Evolutionary conservation across 2,329 filamentous ascomycete species (phyloP).

Genomic region (Albophoma yamanashiensis): DNA sequence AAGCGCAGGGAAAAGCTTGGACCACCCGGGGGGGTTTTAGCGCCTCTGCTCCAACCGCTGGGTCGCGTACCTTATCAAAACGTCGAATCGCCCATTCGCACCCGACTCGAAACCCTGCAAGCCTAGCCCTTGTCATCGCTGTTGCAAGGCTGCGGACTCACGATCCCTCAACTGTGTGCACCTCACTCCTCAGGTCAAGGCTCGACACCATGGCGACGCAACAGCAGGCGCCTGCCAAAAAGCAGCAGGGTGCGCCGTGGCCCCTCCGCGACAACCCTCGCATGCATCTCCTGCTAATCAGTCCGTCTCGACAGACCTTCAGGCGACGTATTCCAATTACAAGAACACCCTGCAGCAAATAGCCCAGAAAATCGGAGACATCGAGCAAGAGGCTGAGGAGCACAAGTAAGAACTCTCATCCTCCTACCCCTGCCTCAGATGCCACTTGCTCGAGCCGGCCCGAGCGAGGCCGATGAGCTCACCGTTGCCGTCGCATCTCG

Average conservation of each 20-base stretch:
- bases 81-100: neutral
- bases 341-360: constrained; percentile 78
- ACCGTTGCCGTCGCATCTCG: constrained; percentile 19
- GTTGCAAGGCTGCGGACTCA: neutral
- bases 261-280: neutral
- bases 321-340: constrained; percentile 69
- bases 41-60: neutral
- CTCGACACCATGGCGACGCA: constrained; percentile 32
- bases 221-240: constrained; percentile 45
- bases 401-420: constrained; percentile 60
- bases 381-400: constrained; percentile 94
- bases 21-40: constrained; percentile 9
- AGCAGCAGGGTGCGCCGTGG: constrained; percentile 54
- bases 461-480: neutral
- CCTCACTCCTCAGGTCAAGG: neutral
- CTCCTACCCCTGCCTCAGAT: neutral
- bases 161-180: neutral
- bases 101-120: neutral
- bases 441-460: neutral
- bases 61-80: neutral
- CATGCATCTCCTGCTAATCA: constrained; percentile 5
- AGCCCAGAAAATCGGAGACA: constrained; percentile 92
- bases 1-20: constrained; percentile 16
- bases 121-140: neutral
- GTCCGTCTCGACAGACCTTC: constrained; percentile 50